phyloP scores from a whole-genome alignment of 768 basidiomycete species.

The Boletus rubescentipes region DNA sequence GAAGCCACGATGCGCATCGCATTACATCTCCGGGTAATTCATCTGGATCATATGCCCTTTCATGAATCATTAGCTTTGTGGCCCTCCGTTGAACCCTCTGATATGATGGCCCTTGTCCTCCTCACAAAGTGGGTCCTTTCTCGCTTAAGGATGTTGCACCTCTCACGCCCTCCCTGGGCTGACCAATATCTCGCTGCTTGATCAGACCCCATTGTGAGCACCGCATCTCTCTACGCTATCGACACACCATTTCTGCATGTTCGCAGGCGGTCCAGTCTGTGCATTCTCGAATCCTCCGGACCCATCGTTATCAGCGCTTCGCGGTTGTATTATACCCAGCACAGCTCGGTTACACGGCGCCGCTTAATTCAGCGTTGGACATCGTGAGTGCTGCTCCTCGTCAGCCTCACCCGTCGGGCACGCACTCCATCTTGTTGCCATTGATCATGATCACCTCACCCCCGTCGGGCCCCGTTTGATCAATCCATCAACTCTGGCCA shows the following conservation, averaged over 20 bases:
- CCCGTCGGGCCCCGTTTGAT: conserved; percentile 2
- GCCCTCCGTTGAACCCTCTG: neutral
- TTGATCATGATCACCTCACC: conserved; percentile 5
- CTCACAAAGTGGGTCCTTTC: conserved; percentile 1
- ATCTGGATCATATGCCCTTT: neutral
- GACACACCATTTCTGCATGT: conserved; percentile 26
- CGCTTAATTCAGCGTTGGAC: neutral
- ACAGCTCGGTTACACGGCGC: neutral
- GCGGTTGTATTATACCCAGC: neutral
- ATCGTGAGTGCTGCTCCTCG: neutral
- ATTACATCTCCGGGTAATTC: neutral
- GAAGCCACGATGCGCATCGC: neutral
- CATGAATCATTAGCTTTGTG: conserved; percentile 8
- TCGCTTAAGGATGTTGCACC: conserved; percentile 8
- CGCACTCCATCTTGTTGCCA: neutral
- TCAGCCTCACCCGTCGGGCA: conserved; percentile 3
- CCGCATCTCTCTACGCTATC: conserved; percentile 10
- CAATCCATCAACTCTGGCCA: neutral
- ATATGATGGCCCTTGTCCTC: neutral
- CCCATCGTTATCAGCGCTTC: neutral
- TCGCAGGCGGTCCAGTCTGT: conserved; percentile 1
- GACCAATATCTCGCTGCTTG: neutral
- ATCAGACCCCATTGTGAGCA: conserved; percentile 1
- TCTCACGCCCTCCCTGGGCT: conserved; percentile 10
- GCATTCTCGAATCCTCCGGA: neutral